A percentile compares a stretch with the other conserved stretches of the same genome.
phyloP scores from a whole-genome alignment of 306 rosid genomes.

The Pterocarpus macrocarpus region DNA sequence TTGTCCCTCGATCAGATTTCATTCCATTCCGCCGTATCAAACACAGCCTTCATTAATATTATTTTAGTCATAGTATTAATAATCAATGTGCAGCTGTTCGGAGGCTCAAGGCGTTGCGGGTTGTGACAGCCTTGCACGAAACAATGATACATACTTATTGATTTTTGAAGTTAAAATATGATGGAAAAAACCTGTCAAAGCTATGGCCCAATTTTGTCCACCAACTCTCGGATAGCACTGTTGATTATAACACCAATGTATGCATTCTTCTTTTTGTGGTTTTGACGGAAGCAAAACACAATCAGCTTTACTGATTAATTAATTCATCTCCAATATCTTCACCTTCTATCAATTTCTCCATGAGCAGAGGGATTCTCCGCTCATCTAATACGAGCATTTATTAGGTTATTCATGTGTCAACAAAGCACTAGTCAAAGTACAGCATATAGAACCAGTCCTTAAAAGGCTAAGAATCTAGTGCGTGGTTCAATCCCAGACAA shows the following conservation, averaged over 20 bases:
- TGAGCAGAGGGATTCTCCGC: background rate
- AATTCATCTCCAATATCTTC: background rate
- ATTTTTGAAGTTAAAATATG: background rate
- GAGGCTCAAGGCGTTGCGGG: too few species aligned
- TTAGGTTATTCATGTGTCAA: background rate
- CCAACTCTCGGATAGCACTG: background rate
- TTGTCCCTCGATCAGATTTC: too few species aligned
- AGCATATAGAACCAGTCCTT: background rate
- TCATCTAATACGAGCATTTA: background rate
- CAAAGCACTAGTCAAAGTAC: slow-evolving; percentile 27
- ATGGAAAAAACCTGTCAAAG: background rate
- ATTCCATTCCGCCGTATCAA: too few species aligned
- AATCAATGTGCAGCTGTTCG: too few species aligned
- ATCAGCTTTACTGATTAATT: background rate
- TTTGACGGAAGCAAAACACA: background rate
- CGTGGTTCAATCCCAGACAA: background rate
- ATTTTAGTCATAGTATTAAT: too few species aligned
- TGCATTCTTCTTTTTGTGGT: background rate
- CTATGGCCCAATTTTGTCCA: slow-evolving; percentile 15
- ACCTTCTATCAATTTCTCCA: background rate
- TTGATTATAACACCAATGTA: background rate
- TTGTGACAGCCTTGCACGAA: background rate
- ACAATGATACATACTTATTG: background rate
- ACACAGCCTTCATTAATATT: too few species aligned
- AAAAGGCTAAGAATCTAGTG: background rate